Base-by-base conservation (phyloP, 2,329 filamentous ascomycete genomes). In the Colletotrichum trifolii region DNA sequence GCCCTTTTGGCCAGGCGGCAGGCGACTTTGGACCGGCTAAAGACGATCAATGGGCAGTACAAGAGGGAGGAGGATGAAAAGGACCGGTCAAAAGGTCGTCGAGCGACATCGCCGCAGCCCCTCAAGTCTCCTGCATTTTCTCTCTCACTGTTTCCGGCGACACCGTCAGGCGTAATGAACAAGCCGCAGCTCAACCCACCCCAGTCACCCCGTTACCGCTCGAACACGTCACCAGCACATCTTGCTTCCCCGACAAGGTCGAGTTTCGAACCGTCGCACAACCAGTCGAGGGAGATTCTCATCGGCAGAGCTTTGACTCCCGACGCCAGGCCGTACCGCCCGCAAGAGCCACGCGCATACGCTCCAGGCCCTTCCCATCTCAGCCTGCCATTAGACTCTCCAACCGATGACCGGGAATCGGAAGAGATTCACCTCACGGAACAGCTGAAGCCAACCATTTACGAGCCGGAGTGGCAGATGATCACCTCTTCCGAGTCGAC, bases 11-110 rank as follows among this genome's bases (percentile, higher is more conserved):
- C 82, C 33, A 82, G 87, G 62, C 82, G 87, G 46, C 87, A 90
- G 69, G 86, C 85, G 8, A 87, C 84, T 0, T 73, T 89, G 11
- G 82, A 87, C 58, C 86, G 82, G 62, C 76, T 91, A 1, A 86
- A 83, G 68, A 83, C 81, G 17, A 82, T 85, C 43, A 83, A 83
- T 55, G 82, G 83, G 63, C 77, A 78, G 54, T 70, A 79, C 50
- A 71, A 70, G 60, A 72, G 76, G 66, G 78, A 82, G 68, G 74
- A 78, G 63, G 79, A 81, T 47, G 69, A 60, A 9, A 69, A 69
- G 38, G 68, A 73, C 25, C 57, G 69, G 25, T 67, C 62, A 54
- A 71, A 76, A 10, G 74, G 76, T 7, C 78, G 82, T 15, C 78
- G 85, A 67, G 81, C 78, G 25, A 84, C 83, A 2, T 86, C 86